Percentiles rank a stretch among this genome's conserved stretches.
Conservation (phyloP, 2,329 filamentous ascomycete species). For the Zasmidium citrigriseum region DNA sequence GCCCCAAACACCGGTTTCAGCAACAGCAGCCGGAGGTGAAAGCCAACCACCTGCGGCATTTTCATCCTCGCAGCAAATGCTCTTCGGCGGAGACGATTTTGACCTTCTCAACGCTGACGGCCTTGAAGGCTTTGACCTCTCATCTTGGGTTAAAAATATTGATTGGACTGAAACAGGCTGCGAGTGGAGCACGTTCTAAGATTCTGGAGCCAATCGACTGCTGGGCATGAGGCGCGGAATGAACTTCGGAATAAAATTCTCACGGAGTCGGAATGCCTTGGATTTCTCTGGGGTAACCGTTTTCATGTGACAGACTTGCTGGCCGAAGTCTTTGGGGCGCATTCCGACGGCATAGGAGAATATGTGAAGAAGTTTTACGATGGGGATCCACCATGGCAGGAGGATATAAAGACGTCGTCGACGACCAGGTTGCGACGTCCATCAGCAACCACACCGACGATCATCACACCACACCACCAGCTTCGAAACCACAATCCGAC, state of each 20-base stretch:
- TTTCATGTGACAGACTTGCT: not conserved
- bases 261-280: not conserved
- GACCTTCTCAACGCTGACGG: slow-evolving; percentile 7
- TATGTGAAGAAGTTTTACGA: not conserved
- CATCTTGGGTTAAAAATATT: slow-evolving; percentile 15
- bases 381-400: not conserved
- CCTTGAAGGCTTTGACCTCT: slow-evolving; percentile 14
- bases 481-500: not conserved
- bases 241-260: not conserved
- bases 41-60: not conserved
- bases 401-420: not conserved
- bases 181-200: slow-evolving; percentile 12
- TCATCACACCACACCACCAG: too few relatives aligned
- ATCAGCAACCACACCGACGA: not conserved
- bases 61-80: not conserved
- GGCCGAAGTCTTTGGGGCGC: not conserved
- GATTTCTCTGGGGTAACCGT: not conserved
- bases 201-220: not conserved
- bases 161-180: slow-evolving; percentile 14
- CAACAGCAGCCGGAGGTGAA: not conserved
- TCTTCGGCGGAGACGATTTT: not conserved
- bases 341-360: not conserved
- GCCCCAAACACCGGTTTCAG: not conserved
- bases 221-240: not conserved
- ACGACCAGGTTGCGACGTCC: not conserved